phyloP scores from a whole-genome alignment of 2,329 filamentous ascomycete genomes.

The Sphaerulina populicola region DNA sequence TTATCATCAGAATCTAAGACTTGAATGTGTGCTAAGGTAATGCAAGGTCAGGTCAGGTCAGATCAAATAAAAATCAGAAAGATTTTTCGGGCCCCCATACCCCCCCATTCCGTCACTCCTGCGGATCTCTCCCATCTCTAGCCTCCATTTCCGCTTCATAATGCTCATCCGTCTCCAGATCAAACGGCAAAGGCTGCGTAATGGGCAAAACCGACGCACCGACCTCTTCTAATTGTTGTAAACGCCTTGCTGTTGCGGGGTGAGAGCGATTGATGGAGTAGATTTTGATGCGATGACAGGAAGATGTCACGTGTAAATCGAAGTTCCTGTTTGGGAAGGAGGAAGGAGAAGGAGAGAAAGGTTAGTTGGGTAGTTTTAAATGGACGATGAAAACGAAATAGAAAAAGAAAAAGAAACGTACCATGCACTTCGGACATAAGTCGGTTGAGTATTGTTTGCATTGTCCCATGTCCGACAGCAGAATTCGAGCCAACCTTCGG shows the following conservation, averaged over 20 bases:
- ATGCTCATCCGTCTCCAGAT: constrained; percentile 44
- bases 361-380: too few relatives aligned
- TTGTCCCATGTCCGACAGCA: constrained; percentile 41
- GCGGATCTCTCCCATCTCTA: constrained; percentile 37
- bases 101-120: constrained; percentile 32
- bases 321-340: constrained; percentile 45
- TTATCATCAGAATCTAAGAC: too few relatives aligned
- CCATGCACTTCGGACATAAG: constrained; percentile 39
- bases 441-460: constrained; percentile 42
- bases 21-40: too few relatives aligned
- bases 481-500: constrained; percentile 42
- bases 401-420: constrained; percentile 16
- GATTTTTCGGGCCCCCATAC: too few relatives aligned
- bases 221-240: constrained; percentile 46
- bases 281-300: constrained; percentile 52
- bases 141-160: constrained; percentile 40
- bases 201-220: constrained; percentile 45
- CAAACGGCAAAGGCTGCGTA: constrained; percentile 47
- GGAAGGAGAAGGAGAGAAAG: too few relatives aligned
- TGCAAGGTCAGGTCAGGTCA: too few relatives aligned
- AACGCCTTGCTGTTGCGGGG: constrained; percentile 42
- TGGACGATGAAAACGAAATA: background rate
- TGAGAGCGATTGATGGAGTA: constrained; percentile 54
- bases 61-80: too few relatives aligned
- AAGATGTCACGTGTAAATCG: constrained; percentile 57